Conservation (phyloP, 2,329 filamentous ascomycete genomes). For the Epichloe sp. region DNA sequence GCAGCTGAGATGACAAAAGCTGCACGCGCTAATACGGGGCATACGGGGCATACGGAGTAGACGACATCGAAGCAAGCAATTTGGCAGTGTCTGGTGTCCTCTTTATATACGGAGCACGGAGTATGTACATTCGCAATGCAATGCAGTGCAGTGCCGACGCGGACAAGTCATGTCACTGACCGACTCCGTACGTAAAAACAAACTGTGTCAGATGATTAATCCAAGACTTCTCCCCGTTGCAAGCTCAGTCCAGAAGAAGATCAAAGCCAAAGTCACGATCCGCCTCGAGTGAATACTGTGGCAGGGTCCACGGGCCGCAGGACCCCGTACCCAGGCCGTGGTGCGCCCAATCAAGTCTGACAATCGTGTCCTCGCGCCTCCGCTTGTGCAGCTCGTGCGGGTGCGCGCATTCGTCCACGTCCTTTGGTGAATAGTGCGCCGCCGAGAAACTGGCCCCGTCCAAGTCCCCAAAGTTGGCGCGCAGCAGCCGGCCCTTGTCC, state of each 20-base stretch:
- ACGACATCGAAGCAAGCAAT: neutral
- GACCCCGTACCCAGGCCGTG: slow-evolving; percentile 50
- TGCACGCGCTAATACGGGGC: neutral
- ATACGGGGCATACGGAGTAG: neutral
- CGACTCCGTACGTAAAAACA: too few relatives aligned
- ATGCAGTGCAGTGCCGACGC: neutral
- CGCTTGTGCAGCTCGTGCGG: slow-evolving; percentile 44
- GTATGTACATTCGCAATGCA: neutral
- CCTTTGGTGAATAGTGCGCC: slow-evolving; percentile 38
- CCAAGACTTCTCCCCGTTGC: neutral
- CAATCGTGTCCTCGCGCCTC: slow-evolving; percentile 35
- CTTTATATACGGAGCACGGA: neutral
- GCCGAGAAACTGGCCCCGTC: slow-evolving; percentile 43
- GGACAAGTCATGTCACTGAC: neutral
- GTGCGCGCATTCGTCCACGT: slow-evolving; percentile 41
- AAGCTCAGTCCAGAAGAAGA: slow-evolving; percentile 27
- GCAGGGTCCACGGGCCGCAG: slow-evolving; percentile 44
- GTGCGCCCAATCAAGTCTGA: slow-evolving; percentile 47
- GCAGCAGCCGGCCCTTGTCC: slow-evolving; percentile 22
- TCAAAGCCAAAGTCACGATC: slow-evolving; percentile 30
- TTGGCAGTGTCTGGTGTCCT: neutral
- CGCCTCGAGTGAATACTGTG: slow-evolving; percentile 31
- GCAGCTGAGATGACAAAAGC: neutral
- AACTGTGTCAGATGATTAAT: too few relatives aligned
- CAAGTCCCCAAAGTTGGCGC: slow-evolving; percentile 32